Evolutionary conservation across 345 rosid genomes (phyloP).

Genomic region (Bruguiera sexangula): DNA sequence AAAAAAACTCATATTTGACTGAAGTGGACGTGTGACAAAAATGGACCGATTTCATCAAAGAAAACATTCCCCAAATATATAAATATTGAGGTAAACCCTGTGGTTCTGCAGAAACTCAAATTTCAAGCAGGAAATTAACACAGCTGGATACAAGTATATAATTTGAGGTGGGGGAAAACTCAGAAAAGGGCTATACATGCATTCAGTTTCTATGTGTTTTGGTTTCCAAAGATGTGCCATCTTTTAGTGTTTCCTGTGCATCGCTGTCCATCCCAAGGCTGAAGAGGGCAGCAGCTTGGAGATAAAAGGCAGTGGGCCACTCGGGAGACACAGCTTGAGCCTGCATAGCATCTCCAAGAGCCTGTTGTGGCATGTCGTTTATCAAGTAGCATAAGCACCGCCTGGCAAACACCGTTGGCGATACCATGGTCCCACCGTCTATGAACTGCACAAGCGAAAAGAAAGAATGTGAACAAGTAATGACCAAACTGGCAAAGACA

Average conservation of each 20-base stretch:
- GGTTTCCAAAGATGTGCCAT: conserved; percentile 76
- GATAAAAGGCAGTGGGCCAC: conserved; percentile 75
- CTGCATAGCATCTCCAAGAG: conserved; percentile 88
- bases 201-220: conserved; percentile 56
- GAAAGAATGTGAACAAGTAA: neutral
- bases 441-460: conserved; percentile 44
- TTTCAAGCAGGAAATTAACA: conserved; percentile 12
- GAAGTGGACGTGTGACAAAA: too few species aligned
- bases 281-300: conserved; percentile 81
- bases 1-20: too few species aligned
- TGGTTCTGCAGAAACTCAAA: conserved; percentile 31
- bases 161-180: conserved; percentile 9
- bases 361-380: conserved; percentile 67
- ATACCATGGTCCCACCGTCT: conserved; percentile 72
- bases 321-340: conserved; percentile 80
- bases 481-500: neutral
- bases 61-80: conserved; percentile 14
- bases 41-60: too few species aligned
- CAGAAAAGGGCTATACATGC: conserved; percentile 25
- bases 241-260: conserved; percentile 75
- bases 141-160: conserved; percentile 31
- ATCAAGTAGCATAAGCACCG: conserved; percentile 80
- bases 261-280: conserved; percentile 82
- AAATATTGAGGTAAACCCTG: conserved; percentile 20
- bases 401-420: conserved; percentile 74